phyloP scores from a whole-genome alignment of 1,139 yeast genomes.

The Taphrina deformans region DNA sequence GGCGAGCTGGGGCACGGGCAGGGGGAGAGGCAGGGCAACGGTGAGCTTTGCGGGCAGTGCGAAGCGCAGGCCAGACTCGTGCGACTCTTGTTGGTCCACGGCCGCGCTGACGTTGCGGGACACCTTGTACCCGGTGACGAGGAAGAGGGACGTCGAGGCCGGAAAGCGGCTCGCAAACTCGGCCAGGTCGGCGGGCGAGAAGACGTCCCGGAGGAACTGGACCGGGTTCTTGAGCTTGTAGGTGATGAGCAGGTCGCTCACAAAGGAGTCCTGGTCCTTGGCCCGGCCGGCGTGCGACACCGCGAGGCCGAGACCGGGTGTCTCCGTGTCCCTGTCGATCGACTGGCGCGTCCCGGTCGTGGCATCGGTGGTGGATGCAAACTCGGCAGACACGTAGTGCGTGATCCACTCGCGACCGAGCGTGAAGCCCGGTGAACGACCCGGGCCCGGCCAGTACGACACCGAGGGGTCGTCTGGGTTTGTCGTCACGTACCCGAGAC shows the following conservation, averaged over 20 bases:
- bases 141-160: neutral
- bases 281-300: neutral
- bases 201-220: conserved; percentile 3
- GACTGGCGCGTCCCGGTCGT: no score
- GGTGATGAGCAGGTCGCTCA: conserved; percentile 8
- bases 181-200: neutral
- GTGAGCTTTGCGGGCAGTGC: neutral
- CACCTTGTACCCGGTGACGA: conserved; percentile 18
- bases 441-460: conserved; percentile 22
- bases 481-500: conserved; percentile 5
- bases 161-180: neutral
- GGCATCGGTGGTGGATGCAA: neutral
- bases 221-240: conserved; percentile 17
- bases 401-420: conserved; percentile 17
- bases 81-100: neutral
- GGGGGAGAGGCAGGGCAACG: neutral
- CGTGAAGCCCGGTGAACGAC: neutral
- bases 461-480: conserved; percentile 4
- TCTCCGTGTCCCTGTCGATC: no score
- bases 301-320: no score
- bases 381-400: conserved; percentile 14
- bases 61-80: neutral
- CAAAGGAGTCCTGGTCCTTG: neutral
- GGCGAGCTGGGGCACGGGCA: neutral
- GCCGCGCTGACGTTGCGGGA: conserved; percentile 11